Base-by-base conservation (phyloP, 1,139 yeast species). In the Candida tetrigidarum region DNA sequence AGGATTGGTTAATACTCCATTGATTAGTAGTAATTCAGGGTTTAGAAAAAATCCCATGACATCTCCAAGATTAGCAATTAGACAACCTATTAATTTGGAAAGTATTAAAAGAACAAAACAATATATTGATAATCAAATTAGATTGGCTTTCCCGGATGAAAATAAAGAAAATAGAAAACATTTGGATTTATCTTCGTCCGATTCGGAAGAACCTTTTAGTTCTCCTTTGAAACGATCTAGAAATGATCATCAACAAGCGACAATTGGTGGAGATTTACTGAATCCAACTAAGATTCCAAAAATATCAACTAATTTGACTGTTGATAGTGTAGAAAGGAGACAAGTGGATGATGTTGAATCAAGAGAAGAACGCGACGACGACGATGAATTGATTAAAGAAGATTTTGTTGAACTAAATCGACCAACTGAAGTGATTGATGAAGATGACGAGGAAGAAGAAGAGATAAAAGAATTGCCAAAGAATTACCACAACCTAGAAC, bases 21-120 rank as follows among this genome's bases (percentile, higher is more conserved):
- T 51, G 40, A 35, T 46, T 6, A 38, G 36, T 30, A 46, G 42
- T 19, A 45, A n/a, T n/a, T n/a, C 40, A 33, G 43, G 29, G 20
- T 37, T 35, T 22, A 57, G 69, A 39, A 57, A 68, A 39, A 57
- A 53, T 11, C 75, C 78, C 8, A 53, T 71, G 48, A 73, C 78
- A 8, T 69, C 74, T 8, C 74, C 77, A 30, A 59, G 70, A 47
- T 41, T 39, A 15, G 45, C 59, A n/a, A 58, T 59, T 15, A 49
- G 58, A 16, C 43, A 37, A 19, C 29, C 41, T 4, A 28, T 42
- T 37, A 51, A 51, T 43, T 47, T 60, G 35, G 62, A 53, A 20
- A 51, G 55, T 15, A 54, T 61, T 25, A 52, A 49, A 20, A 46
- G 48, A 41, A 50, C 61, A 11, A 58, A 56, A 37, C 45, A 45